Base-by-base conservation (phyloP, 1,284 basidiomycete genomes). In the Ustilago vetiveriae region DNA sequence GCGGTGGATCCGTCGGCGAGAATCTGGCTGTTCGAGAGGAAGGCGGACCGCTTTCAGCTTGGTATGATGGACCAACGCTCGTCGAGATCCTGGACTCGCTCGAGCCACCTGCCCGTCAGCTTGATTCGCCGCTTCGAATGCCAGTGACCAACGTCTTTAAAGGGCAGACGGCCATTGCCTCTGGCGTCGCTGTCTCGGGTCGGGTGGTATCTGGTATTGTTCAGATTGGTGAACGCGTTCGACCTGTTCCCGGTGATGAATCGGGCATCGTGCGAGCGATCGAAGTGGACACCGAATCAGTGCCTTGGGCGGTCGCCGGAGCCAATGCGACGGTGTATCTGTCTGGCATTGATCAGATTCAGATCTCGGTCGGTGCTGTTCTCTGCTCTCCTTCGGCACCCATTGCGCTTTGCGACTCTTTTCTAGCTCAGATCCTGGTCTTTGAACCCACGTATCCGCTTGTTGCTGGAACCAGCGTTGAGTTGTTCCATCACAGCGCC, bases 101-200 rank as follows among this genome's bases (percentile, higher is more conserved):
- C 23, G 89, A 91, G 54, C 94, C 94, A 0, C 82, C 85, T 5
- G 41, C 52, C n/a, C 86, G 95, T 39, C 90, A 92, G 48, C 88
- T 94, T 55, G 86, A 87, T 7, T 86, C 88, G 0, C 90, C 94
- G 0, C 82, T 97, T 32, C 88, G 96, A 21, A 86, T 98, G 53
- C 95, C 95, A 0, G 87, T 98, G 19, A 91, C 92, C 13, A 98
- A 98, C 81, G 92, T 98, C 3, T 98, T 96, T 86, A 93, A 90
- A 82, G 91, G 91, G 1, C 75, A 22, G 88, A 90, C 90, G 7
- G 89, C 91, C 4, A 82, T 86, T 9, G 85, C 86, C 3, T 85
- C 85, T 1, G 92, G 92, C 16, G 87, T 89, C 1, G 91, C 89
- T 1, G 88, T 96, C 0, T 88, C 90, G 22, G 96, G 95, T n/a